phyloP scores from a whole-genome alignment of 805 yeast species.

The Wickerhamiella alocasiicola region DNA sequence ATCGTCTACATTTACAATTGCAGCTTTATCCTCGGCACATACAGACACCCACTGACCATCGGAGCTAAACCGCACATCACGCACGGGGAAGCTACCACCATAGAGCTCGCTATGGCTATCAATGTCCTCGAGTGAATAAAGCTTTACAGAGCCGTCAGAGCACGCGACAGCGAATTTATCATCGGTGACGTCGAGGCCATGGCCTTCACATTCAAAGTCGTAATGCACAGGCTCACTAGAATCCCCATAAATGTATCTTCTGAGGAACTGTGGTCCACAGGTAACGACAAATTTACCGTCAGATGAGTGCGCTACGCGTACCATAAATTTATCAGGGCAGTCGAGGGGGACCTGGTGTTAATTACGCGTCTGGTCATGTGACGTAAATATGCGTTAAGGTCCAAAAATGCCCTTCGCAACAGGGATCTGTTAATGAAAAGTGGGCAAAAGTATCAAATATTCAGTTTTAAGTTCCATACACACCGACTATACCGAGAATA shows the following conservation, averaged over 20 bases:
- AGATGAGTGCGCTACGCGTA: background rate
- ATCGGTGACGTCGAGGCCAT: background rate
- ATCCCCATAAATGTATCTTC: background rate
- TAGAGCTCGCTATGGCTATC: conserved; percentile 16
- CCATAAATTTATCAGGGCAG: too few species aligned
- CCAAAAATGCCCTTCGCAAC: too few species aligned
- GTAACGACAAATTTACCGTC: conserved; percentile 3
- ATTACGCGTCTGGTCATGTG: too few species aligned
- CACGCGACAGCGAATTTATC: conserved; percentile 32
- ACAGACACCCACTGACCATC: conserved; percentile 29
- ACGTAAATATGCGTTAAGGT: too few species aligned
- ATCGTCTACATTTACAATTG: conserved; percentile 25
- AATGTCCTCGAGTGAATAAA: conserved; percentile 23
- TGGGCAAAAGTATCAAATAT: too few species aligned
- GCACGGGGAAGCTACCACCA: conserved; percentile 26
- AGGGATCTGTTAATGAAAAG: too few species aligned
- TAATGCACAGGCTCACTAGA: conserved; percentile 1
- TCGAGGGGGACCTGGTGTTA: too few species aligned
- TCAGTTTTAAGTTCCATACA: too few species aligned
- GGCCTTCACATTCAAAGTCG: background rate
- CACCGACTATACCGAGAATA: too few species aligned
- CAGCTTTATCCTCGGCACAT: conserved; percentile 27
- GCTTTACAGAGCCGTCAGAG: conserved; percentile 31
- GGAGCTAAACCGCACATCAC: conserved; percentile 25
- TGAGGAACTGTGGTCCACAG: background rate